Percentiles rank a stretch among this genome's conserved stretches.
Evolutionary conservation across 306 rosid genomes (phyloP).

Genomic region (Prunus mongolica): DNA sequence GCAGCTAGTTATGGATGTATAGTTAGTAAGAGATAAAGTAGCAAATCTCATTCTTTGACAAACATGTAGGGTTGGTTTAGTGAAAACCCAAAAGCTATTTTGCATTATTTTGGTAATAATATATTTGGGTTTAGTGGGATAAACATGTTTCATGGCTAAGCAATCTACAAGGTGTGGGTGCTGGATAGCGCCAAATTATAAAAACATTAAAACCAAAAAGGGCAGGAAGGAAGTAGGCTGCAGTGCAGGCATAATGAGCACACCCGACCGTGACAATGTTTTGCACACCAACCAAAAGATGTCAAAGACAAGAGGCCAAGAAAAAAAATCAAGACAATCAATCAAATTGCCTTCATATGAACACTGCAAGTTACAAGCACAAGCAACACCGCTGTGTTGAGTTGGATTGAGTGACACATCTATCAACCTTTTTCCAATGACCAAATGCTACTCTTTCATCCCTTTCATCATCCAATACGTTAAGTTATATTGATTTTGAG

Average conservation of each 20-base stretch:
- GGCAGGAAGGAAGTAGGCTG: not conserved
- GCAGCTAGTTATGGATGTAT: not conserved
- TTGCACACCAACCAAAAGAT: not conserved
- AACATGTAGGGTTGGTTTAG: not conserved
- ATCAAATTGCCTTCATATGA: not conserved
- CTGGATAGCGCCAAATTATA: not conserved
- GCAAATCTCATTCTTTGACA: not conserved
- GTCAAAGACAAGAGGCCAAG: not conserved
- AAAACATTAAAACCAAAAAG: not conserved
- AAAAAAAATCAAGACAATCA: too few species aligned
- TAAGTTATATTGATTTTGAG: too few species aligned
- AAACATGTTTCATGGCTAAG: not conserved
- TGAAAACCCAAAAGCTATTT: not conserved
- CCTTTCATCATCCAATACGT: too few species aligned
- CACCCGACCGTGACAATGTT: not conserved
- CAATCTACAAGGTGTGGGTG: not conserved
- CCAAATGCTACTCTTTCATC: too few species aligned
- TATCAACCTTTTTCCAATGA: too few species aligned
- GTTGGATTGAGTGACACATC: too few species aligned
- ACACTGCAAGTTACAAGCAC: not conserved
- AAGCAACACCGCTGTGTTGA: too few species aligned
- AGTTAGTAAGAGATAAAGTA: not conserved
- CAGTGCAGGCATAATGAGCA: not conserved
- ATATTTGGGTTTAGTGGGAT: not conserved
- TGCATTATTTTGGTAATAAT: not conserved